Evolutionary conservation across 768 basidiomycete species (phyloP), one percentile per base, ranked within the genome.

Genomic region (Cantharellus anzutake): DNA sequence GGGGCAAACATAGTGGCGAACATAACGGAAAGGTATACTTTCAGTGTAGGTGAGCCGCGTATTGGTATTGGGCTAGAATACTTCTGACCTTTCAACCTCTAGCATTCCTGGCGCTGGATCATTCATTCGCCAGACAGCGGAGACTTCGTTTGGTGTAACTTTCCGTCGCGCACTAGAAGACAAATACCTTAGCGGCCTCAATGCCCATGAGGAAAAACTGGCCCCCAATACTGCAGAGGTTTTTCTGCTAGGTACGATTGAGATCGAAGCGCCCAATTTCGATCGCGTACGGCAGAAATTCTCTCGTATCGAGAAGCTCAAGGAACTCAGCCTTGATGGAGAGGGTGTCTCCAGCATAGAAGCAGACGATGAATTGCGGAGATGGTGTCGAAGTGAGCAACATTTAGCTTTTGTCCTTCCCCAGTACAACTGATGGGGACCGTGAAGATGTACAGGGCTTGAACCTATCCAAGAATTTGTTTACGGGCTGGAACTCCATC

Each of bases 1-100:
- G 91, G 60, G 94, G 94, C 37, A 93, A 86, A 69, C 92, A 97
- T 68, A 80, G 85, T 64, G 94, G 94, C 3, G 68, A 74, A 63
- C 86, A 89, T 67, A 81, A 88, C 63, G 84, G 81, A 53, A 78
- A 75, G 63, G 76, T 74, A 44, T 92, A 94, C 70, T 98, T 97
- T 69, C 66, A 71, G 51, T 88, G 85, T 72, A 73, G 77, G 88
- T 90, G 70, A 73, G 80, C 20, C 63, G 37, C 35, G 20, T 34
- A 38, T 62, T 51, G 52, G 59, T 48, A 57, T 29, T 48, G 44
- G 29, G 44, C 29, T 48, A 29, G 11, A 29, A 48, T 48, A 48
- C 29, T 11, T 1, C 29, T 48, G 44, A 29, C 44, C 20, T 0
- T 29, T 48, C 11, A 48, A 11, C 29, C 3, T 56, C 41, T 67